These are phyloP conservation scores for Fusarium nelsonii DNA, from an alignment of 2,329 filamentous ascomycete species.

Conservation along the genomic window DNA sequence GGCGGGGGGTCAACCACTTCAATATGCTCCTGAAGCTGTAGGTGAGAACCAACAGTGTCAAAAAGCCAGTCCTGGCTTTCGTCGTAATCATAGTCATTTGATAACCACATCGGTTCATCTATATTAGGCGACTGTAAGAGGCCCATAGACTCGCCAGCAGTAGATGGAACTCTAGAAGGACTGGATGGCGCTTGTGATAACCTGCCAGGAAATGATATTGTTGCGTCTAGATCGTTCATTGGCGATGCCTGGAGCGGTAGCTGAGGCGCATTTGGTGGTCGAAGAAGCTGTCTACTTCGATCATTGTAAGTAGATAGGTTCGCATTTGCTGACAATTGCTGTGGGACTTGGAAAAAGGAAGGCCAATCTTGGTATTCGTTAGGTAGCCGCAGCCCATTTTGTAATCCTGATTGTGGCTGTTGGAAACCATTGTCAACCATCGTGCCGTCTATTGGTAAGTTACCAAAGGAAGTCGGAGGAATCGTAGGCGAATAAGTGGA, in stretches of 20 bases:
- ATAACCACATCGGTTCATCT: slow-evolving; percentile 8
- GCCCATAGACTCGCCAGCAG: slow-evolving; percentile 21
- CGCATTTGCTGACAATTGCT: not conserved
- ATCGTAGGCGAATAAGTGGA: not conserved
- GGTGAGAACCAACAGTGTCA: slow-evolving; percentile 21
- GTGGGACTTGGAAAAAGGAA: not conserved
- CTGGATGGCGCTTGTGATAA: slow-evolving; percentile 23
- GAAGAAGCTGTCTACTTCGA: not conserved
- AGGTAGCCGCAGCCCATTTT: not conserved
- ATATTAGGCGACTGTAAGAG: slow-evolving; percentile 21
- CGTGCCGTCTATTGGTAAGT: not conserved
- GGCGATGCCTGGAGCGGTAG: not conserved
- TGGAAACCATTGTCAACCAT: not conserved
- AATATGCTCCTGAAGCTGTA: slow-evolving; percentile 15
- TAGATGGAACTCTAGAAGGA: slow-evolving; percentile 31
- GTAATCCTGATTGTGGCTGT: slow-evolving; percentile 1
- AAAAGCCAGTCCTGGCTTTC: not conserved
- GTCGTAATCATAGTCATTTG: not conserved
- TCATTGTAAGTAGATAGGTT: not conserved
- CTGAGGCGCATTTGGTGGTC: not conserved
- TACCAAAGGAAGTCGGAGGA: not conserved
- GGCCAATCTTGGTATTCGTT: slow-evolving; percentile 1
- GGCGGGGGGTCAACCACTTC: not conserved
- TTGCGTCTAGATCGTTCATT: slow-evolving; percentile 8
- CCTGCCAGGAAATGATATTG: slow-evolving; percentile 5